Conservation (phyloP, 306 rosid species). For the Acmispon strigosus region DNA sequence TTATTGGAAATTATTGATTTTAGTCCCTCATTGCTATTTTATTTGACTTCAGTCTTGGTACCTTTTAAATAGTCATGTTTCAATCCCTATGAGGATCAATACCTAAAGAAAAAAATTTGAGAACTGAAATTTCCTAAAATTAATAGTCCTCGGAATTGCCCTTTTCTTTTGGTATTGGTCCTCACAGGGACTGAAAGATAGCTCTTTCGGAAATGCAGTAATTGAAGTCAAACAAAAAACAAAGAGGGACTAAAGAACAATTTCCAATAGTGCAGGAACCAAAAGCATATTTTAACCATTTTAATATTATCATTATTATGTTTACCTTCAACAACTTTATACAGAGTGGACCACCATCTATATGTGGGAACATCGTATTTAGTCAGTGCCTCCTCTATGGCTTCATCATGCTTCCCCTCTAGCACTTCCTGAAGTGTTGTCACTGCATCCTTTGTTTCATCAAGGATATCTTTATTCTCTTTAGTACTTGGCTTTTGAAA, state of each 20-base stretch:
- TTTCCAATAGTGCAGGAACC: too few relatives aligned
- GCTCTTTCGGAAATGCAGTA: too few relatives aligned
- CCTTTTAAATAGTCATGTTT: too few relatives aligned
- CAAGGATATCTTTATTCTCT: slow-evolving; percentile 31
- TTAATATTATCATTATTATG: not conserved
- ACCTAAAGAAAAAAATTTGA: too few relatives aligned
- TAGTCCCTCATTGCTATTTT: not conserved
- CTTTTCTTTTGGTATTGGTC: too few relatives aligned
- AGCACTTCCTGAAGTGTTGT: slow-evolving; percentile 59
- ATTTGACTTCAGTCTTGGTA: not conserved
- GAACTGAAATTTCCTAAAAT: too few relatives aligned
- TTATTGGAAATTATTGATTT: too few relatives aligned
- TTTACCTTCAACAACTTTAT: slow-evolving; percentile 60
- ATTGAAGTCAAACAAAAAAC: too few relatives aligned
- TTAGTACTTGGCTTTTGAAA: slow-evolving; percentile 40
- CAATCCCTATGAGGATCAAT: too few relatives aligned
- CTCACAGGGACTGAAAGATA: too few relatives aligned
- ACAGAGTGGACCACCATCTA: slow-evolving; percentile 67
- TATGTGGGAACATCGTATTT: slow-evolving; percentile 35
- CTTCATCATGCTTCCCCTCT: slow-evolving; percentile 56
- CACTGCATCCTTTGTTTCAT: slow-evolving; percentile 60
- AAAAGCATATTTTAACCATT: not conserved
- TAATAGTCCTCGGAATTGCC: too few relatives aligned
- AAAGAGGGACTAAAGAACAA: too few relatives aligned
- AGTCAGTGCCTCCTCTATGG: slow-evolving; percentile 37